Conservation (phyloP, 345 rosid species). For the sweet orange (Citrus sinensis) region DNA sequence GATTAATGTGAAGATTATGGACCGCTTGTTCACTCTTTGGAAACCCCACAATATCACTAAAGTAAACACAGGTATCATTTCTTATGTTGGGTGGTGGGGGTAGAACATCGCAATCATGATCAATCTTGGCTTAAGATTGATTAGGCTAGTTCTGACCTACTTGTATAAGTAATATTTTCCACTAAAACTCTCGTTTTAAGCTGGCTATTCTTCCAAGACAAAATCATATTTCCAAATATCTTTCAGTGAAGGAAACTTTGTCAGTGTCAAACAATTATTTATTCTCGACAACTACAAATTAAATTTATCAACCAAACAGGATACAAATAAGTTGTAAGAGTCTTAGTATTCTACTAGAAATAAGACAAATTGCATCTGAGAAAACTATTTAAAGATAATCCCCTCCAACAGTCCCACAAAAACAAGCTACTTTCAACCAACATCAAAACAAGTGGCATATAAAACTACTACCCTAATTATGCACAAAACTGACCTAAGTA, state of each 20-base stretch:
- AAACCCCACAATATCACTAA: neutral
- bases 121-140: neutral
- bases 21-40: neutral
- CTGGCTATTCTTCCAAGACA: neutral
- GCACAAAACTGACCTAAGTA: too few relatives aligned
- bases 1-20: neutral
- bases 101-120: neutral
- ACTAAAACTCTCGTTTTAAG: neutral
- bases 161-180: neutral
- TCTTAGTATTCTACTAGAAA: neutral
- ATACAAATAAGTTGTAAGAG: neutral
- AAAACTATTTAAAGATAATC: too few relatives aligned
- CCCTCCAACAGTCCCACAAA: neutral
- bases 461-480: too few relatives aligned
- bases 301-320: neutral
- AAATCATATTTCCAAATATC: neutral
- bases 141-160: neutral
- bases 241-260: neutral
- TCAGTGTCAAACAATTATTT: neutral
- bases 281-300: neutral
- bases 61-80: neutral
- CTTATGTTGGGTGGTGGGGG: neutral
- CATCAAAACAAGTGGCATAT: neutral
- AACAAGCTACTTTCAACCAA: neutral
- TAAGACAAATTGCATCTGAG: neutral